Evolutionary conservation across 176 grass and related monocot genomes (phyloP).

Genomic region (Rhynchospora pubera): DNA sequence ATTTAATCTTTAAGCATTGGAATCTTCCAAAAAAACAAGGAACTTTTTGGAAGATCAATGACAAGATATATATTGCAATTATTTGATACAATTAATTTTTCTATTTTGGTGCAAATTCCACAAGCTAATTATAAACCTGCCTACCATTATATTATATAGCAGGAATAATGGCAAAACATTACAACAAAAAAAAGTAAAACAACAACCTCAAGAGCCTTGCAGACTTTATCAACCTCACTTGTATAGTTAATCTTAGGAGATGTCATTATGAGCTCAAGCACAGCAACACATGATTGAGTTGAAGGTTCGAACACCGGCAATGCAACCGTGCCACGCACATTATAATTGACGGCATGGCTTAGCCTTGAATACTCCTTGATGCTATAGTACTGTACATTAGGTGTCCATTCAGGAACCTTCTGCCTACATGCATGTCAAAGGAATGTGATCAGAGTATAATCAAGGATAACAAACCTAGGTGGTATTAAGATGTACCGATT

Average conservation of each 20-base stretch:
- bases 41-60: not conserved
- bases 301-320: conserved; percentile 89
- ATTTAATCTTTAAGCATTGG: not conserved
- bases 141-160: not conserved
- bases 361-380: conserved; percentile 70
- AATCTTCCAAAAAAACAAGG: not conserved
- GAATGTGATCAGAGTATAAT: not conserved
- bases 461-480: conserved; percentile 1
- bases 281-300: conserved; percentile 65
- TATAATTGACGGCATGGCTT: conserved; percentile 79
- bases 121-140: not conserved
- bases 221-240: conserved; percentile 84
- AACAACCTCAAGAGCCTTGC: conserved; percentile 93
- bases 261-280: conserved; percentile 98
- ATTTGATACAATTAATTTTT: not conserved
- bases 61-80: not conserved
- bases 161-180: not conserved
- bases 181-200: not conserved
- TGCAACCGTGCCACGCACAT: conserved; percentile 84
- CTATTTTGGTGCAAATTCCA: not conserved
- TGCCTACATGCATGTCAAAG: conserved; percentile 20
- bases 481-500: not conserved
- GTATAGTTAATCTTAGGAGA: conserved; percentile 92
- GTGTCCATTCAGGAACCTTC: conserved; percentile 95
- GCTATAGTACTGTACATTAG: conserved; percentile 94